A percentile compares a stretch with the other conserved stretches of the same genome.
phyloP scores from a whole-genome alignment of 768 basidiomycete genomes.

The Daedaleopsis nitida region DNA sequence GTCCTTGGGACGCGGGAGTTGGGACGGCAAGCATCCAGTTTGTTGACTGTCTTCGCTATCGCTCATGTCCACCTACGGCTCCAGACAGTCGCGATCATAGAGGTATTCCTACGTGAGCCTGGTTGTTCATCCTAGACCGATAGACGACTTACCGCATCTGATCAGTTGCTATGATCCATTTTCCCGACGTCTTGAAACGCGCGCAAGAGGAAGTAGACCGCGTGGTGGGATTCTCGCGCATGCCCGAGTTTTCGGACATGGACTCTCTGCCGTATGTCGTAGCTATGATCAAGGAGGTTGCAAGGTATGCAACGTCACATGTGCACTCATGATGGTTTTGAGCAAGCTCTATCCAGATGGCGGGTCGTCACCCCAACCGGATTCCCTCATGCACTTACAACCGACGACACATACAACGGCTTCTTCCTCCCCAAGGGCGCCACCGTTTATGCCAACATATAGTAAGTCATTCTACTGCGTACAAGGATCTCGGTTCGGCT shows the following conservation, averaged over 20 bases:
- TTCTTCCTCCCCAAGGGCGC: constrained; percentile 32
- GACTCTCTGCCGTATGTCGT: constrained; percentile 26
- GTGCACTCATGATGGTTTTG: not conserved
- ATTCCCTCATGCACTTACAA: constrained; percentile 23
- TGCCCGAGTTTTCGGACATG: constrained; percentile 14
- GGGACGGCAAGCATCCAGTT: not conserved
- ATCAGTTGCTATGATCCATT: constrained; percentile 33
- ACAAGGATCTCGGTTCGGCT: constrained; percentile 13
- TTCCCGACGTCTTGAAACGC: constrained; percentile 26
- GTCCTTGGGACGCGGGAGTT: constrained; percentile 12
- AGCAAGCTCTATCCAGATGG: not conserved
- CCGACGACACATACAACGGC: constrained; percentile 27
- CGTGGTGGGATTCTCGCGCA: constrained; percentile 27
- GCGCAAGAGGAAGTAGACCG: constrained; percentile 34
- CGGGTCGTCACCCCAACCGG: constrained; percentile 2
- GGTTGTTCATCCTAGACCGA: not conserved
- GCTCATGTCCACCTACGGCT: not conserved
- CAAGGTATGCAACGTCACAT: constrained; percentile 14
- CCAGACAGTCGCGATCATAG: constrained; percentile 7
- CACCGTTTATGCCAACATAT: constrained; percentile 20
- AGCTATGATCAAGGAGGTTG: constrained; percentile 27
- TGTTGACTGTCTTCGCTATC: not conserved
- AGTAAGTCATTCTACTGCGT: constrained; percentile 16
- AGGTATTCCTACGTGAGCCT: constrained; percentile 7
- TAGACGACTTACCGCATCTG: constrained; percentile 5